Base-by-base conservation (phyloP, 2,329 filamentous ascomycete species). In the Verticillium alfalfae region DNA sequence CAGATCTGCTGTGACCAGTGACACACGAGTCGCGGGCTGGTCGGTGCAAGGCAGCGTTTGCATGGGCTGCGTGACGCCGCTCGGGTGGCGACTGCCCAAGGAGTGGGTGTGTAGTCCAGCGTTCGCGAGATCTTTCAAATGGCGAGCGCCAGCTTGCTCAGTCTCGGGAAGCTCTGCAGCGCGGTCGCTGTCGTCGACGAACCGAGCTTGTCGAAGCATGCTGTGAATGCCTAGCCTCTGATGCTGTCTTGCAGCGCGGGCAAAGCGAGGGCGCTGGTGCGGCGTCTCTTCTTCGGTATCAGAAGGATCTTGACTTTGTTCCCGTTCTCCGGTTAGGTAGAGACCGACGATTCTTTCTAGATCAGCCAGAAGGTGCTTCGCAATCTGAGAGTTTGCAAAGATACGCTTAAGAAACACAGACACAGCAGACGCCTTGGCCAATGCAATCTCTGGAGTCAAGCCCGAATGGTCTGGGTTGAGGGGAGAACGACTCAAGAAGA, bases 171-270 rank as follows among this genome's bases (percentile, higher is more conserved):
- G 56, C 26, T 58, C 36, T 10, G 56, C 56, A n/a, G 62, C 70
- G 58, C 75, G 70, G 54, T 73, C 68, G 38, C 75, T 76, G 60
- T 78, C 73, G 61, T 78, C 75, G 13, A 74, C 68, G 36, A 78
- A 78, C 52, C 74, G 72, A 1, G 75, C 74, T 31, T 77, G 75
- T 2, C 75, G 66, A 8, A 78, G 67, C 5, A 78, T 65, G 38
- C 76, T 78, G 60, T 78, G 76, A 12, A 78, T 75, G 0, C 73
- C 75, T 0, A 78, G 71, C 2, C 73, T 67, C 63, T 73, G 71
- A n/a, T 69, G 69, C 22, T 70, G 69, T 58, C 62, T 71, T 18
- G 71, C 71, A 57, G 68, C 69, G 10, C 67, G 68, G 5, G 71
- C 72, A 38, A 72, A 66, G 49, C 62, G 65, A 6, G 62, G 62